Evolutionary conservation across 225 moss, liverwort and hornwort species (phyloP), one percentile per base, ranked within the genome.

Genomic region (Neckera pumila): DNA sequence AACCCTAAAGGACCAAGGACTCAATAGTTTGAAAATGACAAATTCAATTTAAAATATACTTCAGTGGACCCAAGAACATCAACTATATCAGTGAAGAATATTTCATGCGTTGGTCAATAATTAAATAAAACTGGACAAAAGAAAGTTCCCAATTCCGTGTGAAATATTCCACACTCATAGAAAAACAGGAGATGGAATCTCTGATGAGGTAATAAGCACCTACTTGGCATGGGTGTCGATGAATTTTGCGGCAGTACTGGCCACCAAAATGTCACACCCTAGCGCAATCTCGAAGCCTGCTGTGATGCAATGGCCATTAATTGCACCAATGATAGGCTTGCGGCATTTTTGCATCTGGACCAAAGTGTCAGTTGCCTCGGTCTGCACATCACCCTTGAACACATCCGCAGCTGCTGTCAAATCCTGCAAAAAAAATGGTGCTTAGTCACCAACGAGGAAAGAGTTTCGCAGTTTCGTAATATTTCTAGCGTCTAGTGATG

Each of bases 201-300:
- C 30, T 45, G 25, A 83, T 63, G 43, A 45, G 31, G 26, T 43
- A 73, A 79, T 43, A 43, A 71, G 54, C 73, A 84, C 92, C 36
- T 93, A 98, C 98, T 96, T 99, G 79, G 96, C 94, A 93, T 99
- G 98, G 15, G 98, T 99, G 84, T 99, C 98, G 76, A 97, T 93
- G 82, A 99, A 97, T 87, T 96, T 95, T 61, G 97, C 96, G 10
- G 93, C 89, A 43, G 91, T 93, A 93, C 97, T 96, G 49, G 98
- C 96, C 79, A 99, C 95, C 87, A 99, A 89, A 49, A 97, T 96
- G 84, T 99, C 98, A 93, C 98, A 99, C 58, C 95, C 94, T 30
- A 99, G 90, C 42, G 97, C 93, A 87, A 99, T 91, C 90, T 99
- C 97, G 83, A 99, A 99, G 78, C 94, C 98, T 51, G 90, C 97